These are phyloP conservation scores for Diaporthe amygdali DNA, from an alignment of 2,329 filamentous ascomycete species.

Conservation along the genomic window DNA sequence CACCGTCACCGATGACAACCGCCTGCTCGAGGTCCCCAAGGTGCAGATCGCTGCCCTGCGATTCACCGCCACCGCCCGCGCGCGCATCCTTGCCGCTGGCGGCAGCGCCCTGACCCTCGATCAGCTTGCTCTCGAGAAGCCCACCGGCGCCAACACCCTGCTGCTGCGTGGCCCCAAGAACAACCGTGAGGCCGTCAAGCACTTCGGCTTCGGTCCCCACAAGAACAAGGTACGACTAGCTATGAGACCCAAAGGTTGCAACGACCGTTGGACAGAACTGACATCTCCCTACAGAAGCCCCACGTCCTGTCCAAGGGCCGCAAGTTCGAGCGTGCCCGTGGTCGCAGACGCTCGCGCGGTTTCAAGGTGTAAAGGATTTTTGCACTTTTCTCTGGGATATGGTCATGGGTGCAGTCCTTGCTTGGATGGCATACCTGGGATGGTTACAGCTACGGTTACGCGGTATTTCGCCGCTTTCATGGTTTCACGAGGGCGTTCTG, in stretches of 20 bases:
- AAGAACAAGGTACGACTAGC: slow-evolving; percentile 82
- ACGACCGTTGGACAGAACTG: slow-evolving; percentile 31
- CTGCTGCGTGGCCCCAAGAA: slow-evolving; percentile 99
- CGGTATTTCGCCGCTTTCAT: slow-evolving; percentile 13
- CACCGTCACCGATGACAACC: slow-evolving; percentile 98
- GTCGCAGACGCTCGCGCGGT: slow-evolving; percentile 95
- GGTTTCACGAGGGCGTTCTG: slow-evolving; percentile 39
- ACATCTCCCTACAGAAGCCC: slow-evolving; percentile 73
- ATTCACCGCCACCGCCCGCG: slow-evolving; percentile 95
- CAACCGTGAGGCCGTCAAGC: slow-evolving; percentile 95
- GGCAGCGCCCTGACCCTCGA: slow-evolving; percentile 96
- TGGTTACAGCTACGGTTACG: slow-evolving; percentile 15
- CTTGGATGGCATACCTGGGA: slow-evolving; percentile 21
- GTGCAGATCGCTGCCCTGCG: slow-evolving; percentile 90
- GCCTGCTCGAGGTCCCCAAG: slow-evolving; percentile 88
- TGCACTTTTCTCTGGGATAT: slow-evolving; percentile 17
- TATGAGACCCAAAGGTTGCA: neutral
- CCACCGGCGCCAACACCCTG: slow-evolving; percentile 95
- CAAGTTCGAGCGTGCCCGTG: slow-evolving; percentile 99
- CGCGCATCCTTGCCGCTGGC: slow-evolving; percentile 90
- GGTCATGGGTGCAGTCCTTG: slow-evolving; percentile 19
- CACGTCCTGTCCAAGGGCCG: slow-evolving; percentile 98
- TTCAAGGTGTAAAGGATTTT: slow-evolving; percentile 93
- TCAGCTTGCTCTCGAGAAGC: slow-evolving; percentile 93
- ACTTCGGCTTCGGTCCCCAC: slow-evolving; percentile 98